Evolutionary conservation across 2,329 filamentous ascomycete species (phyloP), one percentile per base, ranked within the genome.

Genomic region (Fusarium luffae): DNA sequence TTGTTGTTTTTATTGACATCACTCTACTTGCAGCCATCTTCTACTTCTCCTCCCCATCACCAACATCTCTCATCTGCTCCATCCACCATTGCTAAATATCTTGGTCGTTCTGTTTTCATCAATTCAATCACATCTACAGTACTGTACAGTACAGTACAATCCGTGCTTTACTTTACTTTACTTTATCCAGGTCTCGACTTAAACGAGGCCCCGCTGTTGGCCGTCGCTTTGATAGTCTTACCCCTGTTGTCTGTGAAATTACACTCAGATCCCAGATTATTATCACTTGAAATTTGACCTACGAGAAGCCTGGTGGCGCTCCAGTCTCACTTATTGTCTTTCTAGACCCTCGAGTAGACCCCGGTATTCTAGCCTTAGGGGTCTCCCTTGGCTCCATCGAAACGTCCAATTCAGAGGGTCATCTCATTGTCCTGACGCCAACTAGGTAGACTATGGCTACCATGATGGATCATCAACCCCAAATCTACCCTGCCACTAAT

Each of bases 171-270:
- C 34, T 61, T 28, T 28, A 28, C 34, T 61, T 46, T 40, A 28
- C 30, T 23, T 43, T 28, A 57, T 54, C 51, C 40, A 52, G 49
- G 41, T 54, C 52, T 44, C 47, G 46, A 50, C 57, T 51, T 42
- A 65, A 56, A 65, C 66, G 69, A 56, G 54, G 62, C 55, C 70
- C 70, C 68, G 70, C 70, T 72, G 69, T 72, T 72, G 69, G 66
- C 68, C 62, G 63, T 28, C 40, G 42, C 40, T 57, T 61, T 54
- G 65, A 67, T 63, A 62, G 41, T 54, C 44, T 56, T 42, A 66
- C 63, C 74, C 74, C 69, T 73, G 74, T 49, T 61, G n/a, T 60
- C 56, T 58, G 65, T 60, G 70, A 76, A 76, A 76, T 76, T 76
- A 55, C 74, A 63, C 46, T 63, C 54, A 48, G 62, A 48, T 62